A percentile compares a stretch with the other conserved stretches of the same genome.
These are phyloP conservation scores for Biscogniauxia marginata DNA, from an alignment of 2,329 filamentous ascomycete species.

Conservation along the genomic window DNA sequence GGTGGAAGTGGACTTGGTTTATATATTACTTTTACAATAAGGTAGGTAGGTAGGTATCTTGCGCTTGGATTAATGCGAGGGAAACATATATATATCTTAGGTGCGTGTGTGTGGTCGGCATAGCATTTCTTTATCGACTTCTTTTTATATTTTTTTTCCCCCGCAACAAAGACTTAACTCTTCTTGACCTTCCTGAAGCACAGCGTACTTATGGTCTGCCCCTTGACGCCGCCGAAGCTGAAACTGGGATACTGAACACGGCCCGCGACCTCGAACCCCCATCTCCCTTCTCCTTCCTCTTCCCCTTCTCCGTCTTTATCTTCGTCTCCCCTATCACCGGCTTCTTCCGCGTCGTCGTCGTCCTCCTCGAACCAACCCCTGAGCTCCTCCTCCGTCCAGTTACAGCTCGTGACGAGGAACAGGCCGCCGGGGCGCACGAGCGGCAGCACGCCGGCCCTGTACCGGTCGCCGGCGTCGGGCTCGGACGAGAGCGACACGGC, in stretches of 20 bases:
- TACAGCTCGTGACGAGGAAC: slow-evolving; percentile 90
- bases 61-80: no score
- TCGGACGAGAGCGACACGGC: slow-evolving; percentile 77
- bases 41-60: no score
- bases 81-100: no score
- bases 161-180: background rate
- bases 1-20: no score
- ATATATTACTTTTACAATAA: no score
- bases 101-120: no score
- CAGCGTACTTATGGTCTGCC: slow-evolving; percentile 84
- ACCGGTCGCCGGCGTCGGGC: slow-evolving; percentile 64
- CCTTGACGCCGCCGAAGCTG: slow-evolving; percentile 83
- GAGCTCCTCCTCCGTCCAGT: slow-evolving; percentile 93
- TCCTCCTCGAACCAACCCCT: slow-evolving; percentile 69
- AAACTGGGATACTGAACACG: slow-evolving; percentile 82
- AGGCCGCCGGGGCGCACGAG: slow-evolving; percentile 71
- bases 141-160: no score
- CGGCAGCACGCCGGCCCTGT: slow-evolving; percentile 64
- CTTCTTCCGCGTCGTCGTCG: slow-evolving; percentile 22
- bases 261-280: slow-evolving; percentile 59
- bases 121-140: no score
- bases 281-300: slow-evolving; percentile 18
- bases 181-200: slow-evolving; percentile 63
- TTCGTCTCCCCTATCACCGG: background rate
- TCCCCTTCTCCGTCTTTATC: slow-evolving; percentile 12